Percentiles rank a stretch among this genome's conserved stretches.
Evolutionary conservation across 2,329 filamentous ascomycete species (phyloP).

Genomic region (Huntiella decipiens): DNA sequence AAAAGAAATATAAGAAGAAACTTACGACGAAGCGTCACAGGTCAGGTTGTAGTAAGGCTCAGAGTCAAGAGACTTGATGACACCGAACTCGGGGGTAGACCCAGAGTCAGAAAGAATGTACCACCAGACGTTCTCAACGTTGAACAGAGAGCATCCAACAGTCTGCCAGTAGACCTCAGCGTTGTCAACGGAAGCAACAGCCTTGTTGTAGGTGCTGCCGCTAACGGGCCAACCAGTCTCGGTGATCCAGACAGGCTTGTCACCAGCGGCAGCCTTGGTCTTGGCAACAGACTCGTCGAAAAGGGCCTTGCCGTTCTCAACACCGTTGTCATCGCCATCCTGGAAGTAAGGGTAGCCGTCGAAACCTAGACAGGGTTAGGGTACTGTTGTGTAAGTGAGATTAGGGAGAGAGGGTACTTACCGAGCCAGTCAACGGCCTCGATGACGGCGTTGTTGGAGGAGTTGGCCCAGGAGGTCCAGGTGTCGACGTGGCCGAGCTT

Average conservation of each 20-base stretch:
- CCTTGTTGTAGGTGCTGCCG: constrained; percentile 42
- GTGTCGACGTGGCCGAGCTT: constrained; percentile 75
- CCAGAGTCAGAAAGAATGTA: constrained; percentile 54
- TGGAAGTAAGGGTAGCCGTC: constrained; percentile 80
- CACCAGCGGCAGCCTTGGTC: constrained; percentile 37
- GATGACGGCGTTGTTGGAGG: constrained; percentile 51
- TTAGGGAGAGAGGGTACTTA: background rate
- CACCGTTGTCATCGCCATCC: constrained; percentile 44
- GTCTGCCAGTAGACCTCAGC: constrained; percentile 66
- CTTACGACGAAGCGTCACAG: constrained; percentile 24
- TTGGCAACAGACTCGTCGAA: constrained; percentile 48
- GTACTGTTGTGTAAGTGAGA: background rate
- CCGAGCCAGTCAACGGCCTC: constrained; percentile 55
- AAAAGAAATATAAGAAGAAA: constrained; percentile 8
- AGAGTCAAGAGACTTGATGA: constrained; percentile 37
- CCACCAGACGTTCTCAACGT: constrained; percentile 52
- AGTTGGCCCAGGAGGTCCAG: constrained; percentile 63
- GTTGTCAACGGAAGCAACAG: constrained; percentile 44
- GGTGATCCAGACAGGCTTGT: constrained; percentile 67
- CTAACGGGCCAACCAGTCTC: constrained; percentile 76
- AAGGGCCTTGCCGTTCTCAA: constrained; percentile 42
- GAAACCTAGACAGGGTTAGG: constrained; percentile 27
- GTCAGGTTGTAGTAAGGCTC: constrained; percentile 45
- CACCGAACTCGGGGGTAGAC: constrained; percentile 46
- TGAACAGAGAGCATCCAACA: constrained; percentile 54